Evolutionary conservation across 495 filamentous ascomycete genomes (phyloP), one percentile per base, ranked within the genome.

Genomic region (Aspergillus cristatus): DNA sequence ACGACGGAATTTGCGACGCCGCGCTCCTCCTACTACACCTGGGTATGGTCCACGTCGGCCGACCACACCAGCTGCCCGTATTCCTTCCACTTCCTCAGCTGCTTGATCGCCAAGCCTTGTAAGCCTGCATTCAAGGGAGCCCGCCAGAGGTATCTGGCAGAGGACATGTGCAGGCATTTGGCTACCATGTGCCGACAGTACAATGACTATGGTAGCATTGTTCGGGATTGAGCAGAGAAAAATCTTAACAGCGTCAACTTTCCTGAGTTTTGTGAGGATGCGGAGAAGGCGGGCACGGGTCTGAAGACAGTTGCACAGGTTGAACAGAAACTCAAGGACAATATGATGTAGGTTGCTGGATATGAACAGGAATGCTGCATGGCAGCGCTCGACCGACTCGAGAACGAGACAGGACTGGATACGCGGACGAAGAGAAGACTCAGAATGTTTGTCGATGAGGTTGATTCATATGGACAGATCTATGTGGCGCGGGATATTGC

Each of bases 181-280:
- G 48, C 62, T 1, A 48, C 41, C 14, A 51, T 66, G 49, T 62
- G 56, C 38, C 47, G 63, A 1, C 47, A 57, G 50, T 65, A 67
- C 32, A 69, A 67, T 37, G 65, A 69, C 41, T 55, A 50, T n/a
- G 62, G 58, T 0, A 58, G 53, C 2, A 22, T 54, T 0, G 22
- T 18, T 7, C 46, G 63, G 6, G 63, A 69, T 38, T 25, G 14
- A 0, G 45, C 28, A 3, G 65, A 69, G 40, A 17, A 29, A 1
- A 69, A 67, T 37, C 43, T 69, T 1, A 67, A 67, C 33, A 55
- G 55, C 15, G 22, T 65, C 18, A 47, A 69, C 33, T 69, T 67
- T 36, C 48, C 58, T 2, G 53, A 60, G 29, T 65, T 63, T 34
- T n/a, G n/a, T n/a, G n/a, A n/a, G n/a, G 22, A 22, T n/a, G 14